phyloP scores from a whole-genome alignment of 2,329 filamentous ascomycete species.

The Endoconidiophora polonica region DNA sequence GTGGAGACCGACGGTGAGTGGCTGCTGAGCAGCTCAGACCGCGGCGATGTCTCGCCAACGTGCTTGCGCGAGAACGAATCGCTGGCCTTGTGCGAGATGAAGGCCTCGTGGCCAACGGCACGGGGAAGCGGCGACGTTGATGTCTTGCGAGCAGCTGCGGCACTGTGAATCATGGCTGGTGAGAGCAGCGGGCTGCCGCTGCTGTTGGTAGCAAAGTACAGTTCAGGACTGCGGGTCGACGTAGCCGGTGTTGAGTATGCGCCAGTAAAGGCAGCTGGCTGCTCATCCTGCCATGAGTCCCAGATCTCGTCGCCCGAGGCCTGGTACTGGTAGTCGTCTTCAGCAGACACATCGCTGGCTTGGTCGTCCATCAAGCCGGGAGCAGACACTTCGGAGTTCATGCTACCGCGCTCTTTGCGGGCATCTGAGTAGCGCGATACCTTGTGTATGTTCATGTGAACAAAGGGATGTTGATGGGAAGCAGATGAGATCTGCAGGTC shows the following conservation, averaged over 20 bases:
- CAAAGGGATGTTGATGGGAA: constrained; percentile 10
- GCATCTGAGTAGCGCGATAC: constrained; percentile 12
- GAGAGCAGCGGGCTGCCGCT: constrained; percentile 4
- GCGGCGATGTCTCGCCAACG: not conserved
- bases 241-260: constrained; percentile 12
- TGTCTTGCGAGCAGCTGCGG: constrained; percentile 2
- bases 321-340: constrained; percentile 35
- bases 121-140: constrained; percentile 3
- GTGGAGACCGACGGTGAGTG: not conserved
- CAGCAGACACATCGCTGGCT: constrained; percentile 31
- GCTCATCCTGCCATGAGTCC: constrained; percentile 31
- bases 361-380: constrained; percentile 35
- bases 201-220: constrained; percentile 3
- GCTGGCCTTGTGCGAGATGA: constrained; percentile 12
- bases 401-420: constrained; percentile 24
- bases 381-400: constrained; percentile 29
- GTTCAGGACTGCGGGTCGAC: constrained; percentile 1
- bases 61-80: constrained; percentile 10
- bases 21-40: not conserved
- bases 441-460: constrained; percentile 6
- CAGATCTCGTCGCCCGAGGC: constrained; percentile 29
- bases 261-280: not conserved
- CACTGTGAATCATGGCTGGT: not conserved
- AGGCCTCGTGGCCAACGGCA: constrained; percentile 10
- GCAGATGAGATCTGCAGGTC: constrained; percentile 10